Evolutionary conservation across 768 basidiomycete genomes (phyloP).

Genomic region (Leccinum ochraceum): DNA sequence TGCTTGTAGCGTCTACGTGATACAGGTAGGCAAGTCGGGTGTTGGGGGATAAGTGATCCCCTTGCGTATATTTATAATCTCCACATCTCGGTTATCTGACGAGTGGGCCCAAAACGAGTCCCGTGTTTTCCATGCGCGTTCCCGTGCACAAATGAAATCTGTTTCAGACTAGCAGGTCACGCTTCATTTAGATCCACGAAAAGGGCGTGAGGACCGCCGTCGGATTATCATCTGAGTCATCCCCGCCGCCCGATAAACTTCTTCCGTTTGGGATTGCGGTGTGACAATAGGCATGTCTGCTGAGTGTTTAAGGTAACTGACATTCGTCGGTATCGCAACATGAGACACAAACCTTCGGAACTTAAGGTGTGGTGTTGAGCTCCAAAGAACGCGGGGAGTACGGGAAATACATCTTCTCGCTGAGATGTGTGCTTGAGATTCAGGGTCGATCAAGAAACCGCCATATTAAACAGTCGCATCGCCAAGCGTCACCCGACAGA

Average conservation of each 20-base stretch:
- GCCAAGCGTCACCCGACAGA: neutral
- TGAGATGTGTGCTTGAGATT: neutral
- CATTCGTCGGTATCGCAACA: neutral
- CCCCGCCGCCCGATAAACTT: neutral
- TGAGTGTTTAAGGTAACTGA: neutral
- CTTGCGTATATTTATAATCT: conserved; percentile 21
- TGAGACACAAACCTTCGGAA: neutral
- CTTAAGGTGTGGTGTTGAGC: neutral
- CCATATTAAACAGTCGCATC: neutral
- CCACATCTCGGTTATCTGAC: neutral
- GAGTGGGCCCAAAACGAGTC: conserved; percentile 10
- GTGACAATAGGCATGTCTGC: neutral
- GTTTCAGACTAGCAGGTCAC: conserved; percentile 1
- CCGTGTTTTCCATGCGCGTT: neutral
- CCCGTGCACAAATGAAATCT: conserved; percentile 6
- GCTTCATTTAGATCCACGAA: neutral
- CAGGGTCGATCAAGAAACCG: neutral
- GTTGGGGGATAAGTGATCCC: neutral
- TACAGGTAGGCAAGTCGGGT: conserved; percentile 2
- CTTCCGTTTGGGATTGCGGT: neutral
- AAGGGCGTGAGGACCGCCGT: neutral
- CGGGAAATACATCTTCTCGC: neutral
- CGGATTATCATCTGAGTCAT: neutral
- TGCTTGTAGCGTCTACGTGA: conserved; percentile 3
- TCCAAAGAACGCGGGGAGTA: neutral